These are phyloP conservation scores for Colletotrichum brevisporum DNA, from an alignment of 2,329 filamentous ascomycete species.

Conservation along the genomic window DNA sequence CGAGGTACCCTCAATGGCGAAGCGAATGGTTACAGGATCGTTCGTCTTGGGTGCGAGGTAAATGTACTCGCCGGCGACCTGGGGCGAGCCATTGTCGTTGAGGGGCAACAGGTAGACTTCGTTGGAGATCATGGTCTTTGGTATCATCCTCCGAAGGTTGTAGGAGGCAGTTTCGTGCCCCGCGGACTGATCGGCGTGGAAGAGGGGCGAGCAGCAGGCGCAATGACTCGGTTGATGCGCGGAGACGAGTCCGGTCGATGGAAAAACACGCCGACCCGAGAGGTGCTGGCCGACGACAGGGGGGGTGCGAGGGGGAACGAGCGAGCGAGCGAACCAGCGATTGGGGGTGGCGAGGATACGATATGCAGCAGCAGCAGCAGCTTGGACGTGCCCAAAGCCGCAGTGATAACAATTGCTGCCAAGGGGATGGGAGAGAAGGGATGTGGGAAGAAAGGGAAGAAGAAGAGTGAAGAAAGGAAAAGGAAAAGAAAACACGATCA, in stretches of 20 bases:
- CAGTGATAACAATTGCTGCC: conserved; percentile 1
- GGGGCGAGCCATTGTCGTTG: conserved; percentile 92
- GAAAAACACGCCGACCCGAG: conserved; percentile 31
- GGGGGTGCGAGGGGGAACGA: conserved; percentile 5
- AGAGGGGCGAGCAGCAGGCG: conserved; percentile 14
- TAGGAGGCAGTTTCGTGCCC: conserved; percentile 42
- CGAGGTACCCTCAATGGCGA: conserved; percentile 93
- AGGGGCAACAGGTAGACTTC: conserved; percentile 91
- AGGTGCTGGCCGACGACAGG: conserved; percentile 10
- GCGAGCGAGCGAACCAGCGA: not conserved
- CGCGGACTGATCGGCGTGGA: conserved; percentile 37
- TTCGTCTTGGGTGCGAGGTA: conserved; percentile 84
- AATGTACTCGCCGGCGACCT: conserved; percentile 90
- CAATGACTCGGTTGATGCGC: conserved; percentile 34
- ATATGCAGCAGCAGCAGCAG: conserved; percentile 3
- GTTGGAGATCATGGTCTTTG: conserved; percentile 73
- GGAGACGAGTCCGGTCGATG: conserved; percentile 33
- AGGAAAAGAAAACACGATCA: conserved; percentile 12
- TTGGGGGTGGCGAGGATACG: not conserved
- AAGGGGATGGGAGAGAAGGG: not conserved
- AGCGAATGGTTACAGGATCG: conserved; percentile 84
- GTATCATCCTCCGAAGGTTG: conserved; percentile 63
- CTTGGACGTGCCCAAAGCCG: conserved; percentile 3
- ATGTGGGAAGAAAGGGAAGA: conserved; percentile 14
- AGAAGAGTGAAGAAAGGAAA: not conserved